Percentiles rank a stretch among this genome's conserved stretches.
These are phyloP conservation scores for Trichoderma pleuroti DNA, from an alignment of 2,329 filamentous ascomycete genomes.

Conservation along the genomic window DNA sequence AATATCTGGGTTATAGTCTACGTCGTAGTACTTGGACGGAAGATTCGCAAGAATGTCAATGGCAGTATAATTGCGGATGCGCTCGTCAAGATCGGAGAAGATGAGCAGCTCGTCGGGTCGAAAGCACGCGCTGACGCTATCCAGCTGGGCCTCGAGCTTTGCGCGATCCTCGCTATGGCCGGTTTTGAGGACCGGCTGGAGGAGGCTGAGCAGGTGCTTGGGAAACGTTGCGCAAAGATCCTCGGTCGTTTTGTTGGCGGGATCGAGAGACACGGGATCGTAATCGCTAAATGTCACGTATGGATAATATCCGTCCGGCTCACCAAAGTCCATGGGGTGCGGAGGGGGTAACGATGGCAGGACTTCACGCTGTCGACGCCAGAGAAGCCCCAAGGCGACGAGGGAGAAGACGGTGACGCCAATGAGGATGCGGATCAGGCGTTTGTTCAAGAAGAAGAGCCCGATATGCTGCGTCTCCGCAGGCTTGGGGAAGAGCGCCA, in stretches of 20 bases:
- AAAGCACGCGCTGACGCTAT: slow-evolving; percentile 52
- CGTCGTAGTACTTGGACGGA: slow-evolving; percentile 37
- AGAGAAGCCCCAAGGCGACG: slow-evolving; percentile 27
- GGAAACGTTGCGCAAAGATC: slow-evolving; percentile 34
- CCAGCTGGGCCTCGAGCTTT: slow-evolving; percentile 42
- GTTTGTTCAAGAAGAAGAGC: slow-evolving; percentile 31
- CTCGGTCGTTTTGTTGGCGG: slow-evolving; percentile 24
- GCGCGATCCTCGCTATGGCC: slow-evolving; percentile 30
- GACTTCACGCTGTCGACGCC: slow-evolving; percentile 16
- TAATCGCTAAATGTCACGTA: slow-evolving; percentile 32
- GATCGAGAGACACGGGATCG: slow-evolving; percentile 29
- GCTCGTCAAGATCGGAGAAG: slow-evolving; percentile 49
- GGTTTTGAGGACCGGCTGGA: slow-evolving; percentile 35
- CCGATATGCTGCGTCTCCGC: slow-evolving; percentile 12
- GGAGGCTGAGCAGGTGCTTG: slow-evolving; percentile 29
- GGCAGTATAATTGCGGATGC: slow-evolving; percentile 40
- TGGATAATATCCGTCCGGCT: slow-evolving; percentile 24
- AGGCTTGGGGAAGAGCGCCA: slow-evolving; percentile 20
- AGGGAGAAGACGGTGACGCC: slow-evolving; percentile 24
- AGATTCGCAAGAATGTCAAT: slow-evolving; percentile 47
- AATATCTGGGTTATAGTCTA: slow-evolving; percentile 35
- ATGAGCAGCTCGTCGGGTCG: slow-evolving; percentile 40
- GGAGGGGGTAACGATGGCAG: background rate
- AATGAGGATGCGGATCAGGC: slow-evolving; percentile 31
- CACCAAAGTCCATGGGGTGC: background rate